Base-by-base conservation (phyloP, 2,329 filamentous ascomycete genomes). In the Colletotrichum eleusines region DNA sequence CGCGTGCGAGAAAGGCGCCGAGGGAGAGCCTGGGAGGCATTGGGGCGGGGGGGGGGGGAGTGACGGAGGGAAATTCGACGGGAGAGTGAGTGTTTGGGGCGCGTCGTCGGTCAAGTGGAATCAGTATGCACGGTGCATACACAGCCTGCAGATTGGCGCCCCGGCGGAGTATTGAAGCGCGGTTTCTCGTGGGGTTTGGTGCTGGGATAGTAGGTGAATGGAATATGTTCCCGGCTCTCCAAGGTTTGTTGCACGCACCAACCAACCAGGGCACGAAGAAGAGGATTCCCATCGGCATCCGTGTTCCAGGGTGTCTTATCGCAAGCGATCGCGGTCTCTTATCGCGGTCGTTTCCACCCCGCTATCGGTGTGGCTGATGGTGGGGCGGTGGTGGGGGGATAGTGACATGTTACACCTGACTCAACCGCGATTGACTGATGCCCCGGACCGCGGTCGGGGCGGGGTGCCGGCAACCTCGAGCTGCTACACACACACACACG, bases 1-100 rank as follows among this genome's bases (percentile, higher is more conserved):
- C 88, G 1, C 81, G 80, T 5, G 83, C 79, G 6, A 91, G 80
- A 74, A 90, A 91, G 23, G 81, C 78, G 42, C 80, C 77, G 44
- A 90, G 78, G 0, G 87, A 85, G 7, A 76, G 57, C 61, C 80
- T 76, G 1, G 76, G 72, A 18, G 80, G 53, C 79, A 82, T 80
- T 44, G 46, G 20, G 44, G 33, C 40, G 23, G 28, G 14, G 20
- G 16, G 40, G 31, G 3, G 31, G n/a, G n/a, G n/a, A n/a, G n/a
- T n/a, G 14, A 16, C 18, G 38, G 38, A 40, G 38, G 16, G 38
- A 40, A 5, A 5, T 14, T 31, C 16, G 23, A 8, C 23, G 40
- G 26, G 9, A 16, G 20, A 38, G n/a, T n/a, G 12, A 38, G 35
- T 40, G n/a, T 11, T 14, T 35, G 16, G 53, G 38, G 18, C n/a